phyloP scores from a whole-genome alignment of 1,139 yeast species.

The Yamadazyma friedrichii region DNA sequence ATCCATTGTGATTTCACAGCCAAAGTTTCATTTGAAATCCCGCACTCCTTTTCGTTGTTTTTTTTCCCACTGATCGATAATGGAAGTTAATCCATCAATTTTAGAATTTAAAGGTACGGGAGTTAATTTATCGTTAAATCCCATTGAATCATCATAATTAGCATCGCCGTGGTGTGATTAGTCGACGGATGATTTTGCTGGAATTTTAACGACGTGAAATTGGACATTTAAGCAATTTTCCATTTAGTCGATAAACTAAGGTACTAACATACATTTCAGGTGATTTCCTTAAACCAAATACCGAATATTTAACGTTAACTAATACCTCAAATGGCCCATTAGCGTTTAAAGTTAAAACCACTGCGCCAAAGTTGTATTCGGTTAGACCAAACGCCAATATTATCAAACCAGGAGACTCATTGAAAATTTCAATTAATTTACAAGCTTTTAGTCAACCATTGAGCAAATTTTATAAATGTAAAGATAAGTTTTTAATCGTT shows the following conservation, averaged over 20 bases:
- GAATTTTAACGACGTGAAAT: background rate
- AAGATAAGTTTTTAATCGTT: slow-evolving; percentile 89
- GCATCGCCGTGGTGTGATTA: too few species aligned
- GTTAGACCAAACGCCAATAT: slow-evolving; percentile 93
- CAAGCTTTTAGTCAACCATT: slow-evolving; percentile 83
- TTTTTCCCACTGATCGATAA: slow-evolving; percentile 20
- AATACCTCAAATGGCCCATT: slow-evolving; percentile 62
- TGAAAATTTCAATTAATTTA: slow-evolving; percentile 77
- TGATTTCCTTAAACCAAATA: slow-evolving; percentile 72
- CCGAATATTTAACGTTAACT: slow-evolving; percentile 65
- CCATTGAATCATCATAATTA: too few species aligned
- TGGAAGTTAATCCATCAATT: slow-evolving; percentile 61
- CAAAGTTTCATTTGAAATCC: slow-evolving; percentile 1
- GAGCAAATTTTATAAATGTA: slow-evolving; percentile 69
- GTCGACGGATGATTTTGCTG: background rate
- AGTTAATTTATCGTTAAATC: background rate
- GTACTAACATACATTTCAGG: slow-evolving; percentile 24
- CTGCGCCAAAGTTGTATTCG: slow-evolving; percentile 95
- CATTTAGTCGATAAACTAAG: background rate
- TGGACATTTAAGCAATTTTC: background rate
- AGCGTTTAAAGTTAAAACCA: slow-evolving; percentile 96
- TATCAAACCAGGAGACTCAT: slow-evolving; percentile 69
- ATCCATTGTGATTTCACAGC: background rate
- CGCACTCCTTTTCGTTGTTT: slow-evolving; percentile 11
- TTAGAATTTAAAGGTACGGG: slow-evolving; percentile 77